phyloP scores from a whole-genome alignment of 306 rosid species.

The Corylus americana region DNA sequence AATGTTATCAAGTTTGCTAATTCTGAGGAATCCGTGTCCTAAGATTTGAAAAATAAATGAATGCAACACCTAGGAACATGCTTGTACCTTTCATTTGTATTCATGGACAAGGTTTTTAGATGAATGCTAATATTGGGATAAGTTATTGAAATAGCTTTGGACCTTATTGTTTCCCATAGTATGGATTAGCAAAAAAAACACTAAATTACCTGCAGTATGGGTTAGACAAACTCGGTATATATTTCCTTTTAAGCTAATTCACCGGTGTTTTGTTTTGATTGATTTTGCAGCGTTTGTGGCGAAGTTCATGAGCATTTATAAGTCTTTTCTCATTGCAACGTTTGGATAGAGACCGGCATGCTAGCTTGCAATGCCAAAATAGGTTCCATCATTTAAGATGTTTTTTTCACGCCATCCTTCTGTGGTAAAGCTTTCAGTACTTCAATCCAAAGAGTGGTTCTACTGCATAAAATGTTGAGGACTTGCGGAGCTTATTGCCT shows the following conservation, averaged over 20 bases:
- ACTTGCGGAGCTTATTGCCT: background rate
- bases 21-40: background rate
- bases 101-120: no score
- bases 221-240: background rate
- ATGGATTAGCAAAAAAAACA: no score
- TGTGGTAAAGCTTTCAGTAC: background rate
- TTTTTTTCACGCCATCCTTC: background rate
- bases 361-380: slow-evolving; percentile 1
- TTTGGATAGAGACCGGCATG: slow-evolving; percentile 56
- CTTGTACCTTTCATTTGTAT: no score
- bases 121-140: no score
- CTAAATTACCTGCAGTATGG: background rate
- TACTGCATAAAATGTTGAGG: background rate
- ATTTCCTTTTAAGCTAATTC: background rate
- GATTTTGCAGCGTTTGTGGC: slow-evolving; percentile 82
- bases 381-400: background rate
- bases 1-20: no score
- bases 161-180: background rate
- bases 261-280: background rate
- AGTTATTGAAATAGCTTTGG: background rate
- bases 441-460: background rate
- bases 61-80: background rate
- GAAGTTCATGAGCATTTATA: slow-evolving; percentile 90
- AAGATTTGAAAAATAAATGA: no score
- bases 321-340: slow-evolving; percentile 76